Base-by-base conservation (phyloP, 768 basidiomycete species). In the Suillus subluteus region DNA sequence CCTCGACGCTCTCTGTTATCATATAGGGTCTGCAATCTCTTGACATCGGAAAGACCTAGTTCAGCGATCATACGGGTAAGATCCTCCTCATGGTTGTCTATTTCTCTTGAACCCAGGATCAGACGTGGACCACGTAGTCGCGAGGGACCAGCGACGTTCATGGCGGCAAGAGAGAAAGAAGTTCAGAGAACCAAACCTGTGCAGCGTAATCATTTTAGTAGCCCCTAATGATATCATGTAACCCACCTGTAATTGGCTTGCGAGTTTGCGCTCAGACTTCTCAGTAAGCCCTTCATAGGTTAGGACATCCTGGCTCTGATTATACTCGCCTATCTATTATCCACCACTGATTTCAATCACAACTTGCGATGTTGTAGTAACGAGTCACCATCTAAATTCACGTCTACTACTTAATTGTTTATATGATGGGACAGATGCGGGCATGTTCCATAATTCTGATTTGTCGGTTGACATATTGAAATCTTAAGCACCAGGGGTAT, bases 91-190 rank as follows among this genome's bases (percentile, higher is more conserved):
- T 76, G 69, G 40, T 69, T 55, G 59, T 69, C 73, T 71, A 62
- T 67, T 62, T 68, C 74, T 70, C 67, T 67, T 62, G 50, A 65
- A 62, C 62, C 55, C 26, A 18, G 40, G 21, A 58, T 30, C 11
- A 54, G 41, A n/a, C n/a, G 50, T 37, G 38, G 13, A 15, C 23
- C 48, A 23, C 13, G 48, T 15, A 13, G 65, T 32, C 66, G 67
- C n/a, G 75, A 75, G 52, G 75, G 73, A 38, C 76, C 75, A 21
- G 73, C 69, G 52, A 70, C 43, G 41, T 66, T 71, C 74, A 76
- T 76, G 69, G 66, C 1, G 15, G 37, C n/a, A 58, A 26, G 23
- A 23, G 38, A 16, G n/a, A 23, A 9, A 16, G 6, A 35, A 6
- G 35, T 6, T 35, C 35, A 35, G 5, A 35, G 35, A 58, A 23